Evolutionary conservation across 129 eudicot genomes (phyloP).

Genomic region (Apium graveolens): DNA sequence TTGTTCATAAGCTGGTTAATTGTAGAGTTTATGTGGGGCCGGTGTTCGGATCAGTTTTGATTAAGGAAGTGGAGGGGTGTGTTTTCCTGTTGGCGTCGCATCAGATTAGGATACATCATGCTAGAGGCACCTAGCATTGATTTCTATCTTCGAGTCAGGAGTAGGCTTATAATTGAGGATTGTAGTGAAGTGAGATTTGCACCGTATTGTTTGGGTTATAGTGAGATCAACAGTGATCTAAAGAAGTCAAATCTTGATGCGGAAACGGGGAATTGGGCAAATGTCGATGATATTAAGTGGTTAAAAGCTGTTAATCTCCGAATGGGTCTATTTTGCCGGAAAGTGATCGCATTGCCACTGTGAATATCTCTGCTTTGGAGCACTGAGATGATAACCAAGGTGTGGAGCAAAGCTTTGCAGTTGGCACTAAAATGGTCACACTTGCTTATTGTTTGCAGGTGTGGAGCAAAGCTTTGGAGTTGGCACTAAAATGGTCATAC

Average conservation of each 20-base stretch:
- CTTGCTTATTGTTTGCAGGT: no score
- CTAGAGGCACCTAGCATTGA: constrained; percentile 50
- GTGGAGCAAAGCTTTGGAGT: no score
- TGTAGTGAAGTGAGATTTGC: constrained; percentile 67
- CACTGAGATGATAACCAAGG: constrained; percentile 6
- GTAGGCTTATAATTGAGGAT: constrained; percentile 78
- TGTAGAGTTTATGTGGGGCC: constrained; percentile 66
- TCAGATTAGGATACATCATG: constrained; percentile 78
- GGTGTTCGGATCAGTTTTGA: constrained; percentile 62
- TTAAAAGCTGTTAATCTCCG: constrained; percentile 61
- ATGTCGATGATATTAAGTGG: constrained; percentile 86
- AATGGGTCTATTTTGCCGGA: constrained; percentile 66
- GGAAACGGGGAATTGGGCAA: constrained; percentile 77
- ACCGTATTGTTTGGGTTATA: constrained; percentile 56
- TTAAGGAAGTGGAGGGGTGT: constrained; percentile 71
- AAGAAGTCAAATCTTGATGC: constrained; percentile 51
- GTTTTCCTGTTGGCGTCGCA: constrained; percentile 69
- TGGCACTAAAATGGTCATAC: no score
- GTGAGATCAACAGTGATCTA: constrained; percentile 53
- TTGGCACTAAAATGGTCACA: no score
- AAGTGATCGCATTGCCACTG: constrained; percentile 31
- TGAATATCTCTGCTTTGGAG: constrained; percentile 18
- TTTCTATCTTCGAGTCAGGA: constrained; percentile 65
- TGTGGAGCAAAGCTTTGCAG: no score
- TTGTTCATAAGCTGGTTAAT: constrained; percentile 43